Evolutionary conservation across 495 filamentous ascomycete genomes (phyloP), one percentile per base, ranked within the genome.

Genomic region (Penicillium canescens): DNA sequence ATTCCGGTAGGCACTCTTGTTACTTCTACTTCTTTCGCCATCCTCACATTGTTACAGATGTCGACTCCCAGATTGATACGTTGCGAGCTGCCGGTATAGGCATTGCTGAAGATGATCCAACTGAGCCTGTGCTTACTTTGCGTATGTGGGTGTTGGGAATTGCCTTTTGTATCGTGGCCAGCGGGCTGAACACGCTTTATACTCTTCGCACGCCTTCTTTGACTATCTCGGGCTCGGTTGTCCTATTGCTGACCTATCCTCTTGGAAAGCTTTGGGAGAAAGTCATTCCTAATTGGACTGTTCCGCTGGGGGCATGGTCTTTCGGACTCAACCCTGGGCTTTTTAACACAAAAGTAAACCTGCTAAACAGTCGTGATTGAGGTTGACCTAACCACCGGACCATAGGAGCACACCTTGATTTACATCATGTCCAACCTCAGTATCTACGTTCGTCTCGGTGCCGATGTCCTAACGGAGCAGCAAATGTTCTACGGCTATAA

Each of bases 71-170:
- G 16, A 26, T 28, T 16, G 57, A 69, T 31, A 37, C 66, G 35
- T 49, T 69, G 31, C 58, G 57, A 16, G 66, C 66, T 14, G 66
- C 66, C 20, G 63, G 63, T 31, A 62, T 66, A 26, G 63, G 55
- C 26, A 44, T 58, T 1, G 26, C 49, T 0, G 58, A 63, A 14
- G 44, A 67, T 59, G 63, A 67, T 37, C 57, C 61, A 9, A 61
- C 47, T 10, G 59, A 58, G 36, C 79, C 81, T 1, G 72, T 78
- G 26, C 80, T 83, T 52, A 88, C 85, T 10, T 75, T 87, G 37
- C 78, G 85, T 14, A 85, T 85, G 45, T 88, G 85, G 85, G 66
- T 82, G 26, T 77, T 88, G 42, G 84, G 83, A 13, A 60, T 88
- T 54, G 52, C 80, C 5, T 74, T 87, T 18, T 81, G 82, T 33